phyloP scores from a whole-genome alignment of 2,329 filamentous ascomycete species.

The Aureobasidium lini region DNA sequence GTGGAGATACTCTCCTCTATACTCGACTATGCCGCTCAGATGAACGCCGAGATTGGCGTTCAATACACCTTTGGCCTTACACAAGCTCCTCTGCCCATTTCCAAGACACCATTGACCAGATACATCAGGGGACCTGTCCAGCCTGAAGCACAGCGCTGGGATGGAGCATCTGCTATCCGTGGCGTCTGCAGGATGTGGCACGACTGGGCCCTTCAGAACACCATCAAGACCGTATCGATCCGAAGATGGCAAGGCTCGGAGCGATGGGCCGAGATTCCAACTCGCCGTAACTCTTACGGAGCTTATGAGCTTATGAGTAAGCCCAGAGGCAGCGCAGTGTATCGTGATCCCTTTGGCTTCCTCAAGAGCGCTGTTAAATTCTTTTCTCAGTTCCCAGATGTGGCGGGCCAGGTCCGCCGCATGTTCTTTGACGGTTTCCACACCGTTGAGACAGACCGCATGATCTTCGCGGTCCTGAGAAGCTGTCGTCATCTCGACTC shows the following conservation, averaged over 20 bases:
- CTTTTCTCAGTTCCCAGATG: constrained; percentile 37
- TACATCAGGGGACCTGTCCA: constrained; percentile 46
- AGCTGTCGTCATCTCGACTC: constrained; percentile 41
- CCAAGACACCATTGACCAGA: constrained; percentile 38
- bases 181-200: constrained; percentile 46
- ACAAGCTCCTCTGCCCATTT: constrained; percentile 40
- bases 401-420: constrained; percentile 43
- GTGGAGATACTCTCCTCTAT: constrained; percentile 46
- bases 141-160: constrained; percentile 45
- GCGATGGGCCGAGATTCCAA: constrained; percentile 44
- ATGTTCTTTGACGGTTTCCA: constrained; percentile 51
- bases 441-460: constrained; percentile 41
- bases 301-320: constrained; percentile 43
- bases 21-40: constrained; percentile 40
- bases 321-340: constrained; percentile 41
- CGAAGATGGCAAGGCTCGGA: constrained; percentile 46
- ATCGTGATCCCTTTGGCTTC: constrained; percentile 45
- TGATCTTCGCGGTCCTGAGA: constrained; percentile 42
- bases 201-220: constrained; percentile 45
- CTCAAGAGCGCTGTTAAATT: constrained; percentile 41
- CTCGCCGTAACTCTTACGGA: constrained; percentile 33
- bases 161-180: constrained; percentile 41
- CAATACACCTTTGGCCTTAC: constrained; percentile 47
- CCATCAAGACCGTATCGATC: constrained; percentile 45
- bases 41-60: constrained; percentile 41